These are phyloP conservation scores for Diaporthe caulivora DNA, from an alignment of 2,329 filamentous ascomycete species.

Conservation along the genomic window DNA sequence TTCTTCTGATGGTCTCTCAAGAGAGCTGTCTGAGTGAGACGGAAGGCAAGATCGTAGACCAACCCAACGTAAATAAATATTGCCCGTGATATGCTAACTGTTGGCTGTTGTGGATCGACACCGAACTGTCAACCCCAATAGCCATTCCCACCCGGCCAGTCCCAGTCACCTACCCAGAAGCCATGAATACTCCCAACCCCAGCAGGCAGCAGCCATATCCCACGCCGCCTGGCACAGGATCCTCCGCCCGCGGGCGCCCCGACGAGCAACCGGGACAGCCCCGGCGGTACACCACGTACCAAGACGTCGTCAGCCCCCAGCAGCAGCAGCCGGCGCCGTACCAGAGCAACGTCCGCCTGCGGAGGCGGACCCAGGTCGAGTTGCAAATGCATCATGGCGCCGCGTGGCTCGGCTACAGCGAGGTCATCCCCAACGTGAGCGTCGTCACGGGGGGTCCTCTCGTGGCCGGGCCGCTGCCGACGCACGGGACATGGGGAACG, in stretches of 20 bases:
- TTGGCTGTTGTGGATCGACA: background rate
- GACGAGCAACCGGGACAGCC: no score
- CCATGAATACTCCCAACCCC: background rate
- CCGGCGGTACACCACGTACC: background rate
- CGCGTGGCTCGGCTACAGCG: constrained; percentile 17
- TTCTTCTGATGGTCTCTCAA: background rate
- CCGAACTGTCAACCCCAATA: background rate
- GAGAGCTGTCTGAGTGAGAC: background rate
- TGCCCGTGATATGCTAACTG: background rate
- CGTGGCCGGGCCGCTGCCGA: background rate
- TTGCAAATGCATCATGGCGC: constrained; percentile 23
- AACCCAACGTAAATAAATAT: background rate
- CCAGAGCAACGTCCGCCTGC: background rate
- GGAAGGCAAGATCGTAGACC: background rate
- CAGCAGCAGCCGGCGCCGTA: background rate
- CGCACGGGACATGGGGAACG: background rate
- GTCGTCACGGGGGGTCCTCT: constrained; percentile 21
- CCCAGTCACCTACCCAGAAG: background rate
- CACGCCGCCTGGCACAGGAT: background rate
- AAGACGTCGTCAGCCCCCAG: background rate
- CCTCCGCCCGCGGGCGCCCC: no score
- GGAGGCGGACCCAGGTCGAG: constrained; percentile 26
- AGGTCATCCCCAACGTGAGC: constrained; percentile 29
- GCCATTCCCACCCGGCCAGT: background rate
- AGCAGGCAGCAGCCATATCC: background rate